These are phyloP conservation scores for Corymbia calophylla DNA, from an alignment of 441 rosid genomes.

Conservation along the genomic window DNA sequence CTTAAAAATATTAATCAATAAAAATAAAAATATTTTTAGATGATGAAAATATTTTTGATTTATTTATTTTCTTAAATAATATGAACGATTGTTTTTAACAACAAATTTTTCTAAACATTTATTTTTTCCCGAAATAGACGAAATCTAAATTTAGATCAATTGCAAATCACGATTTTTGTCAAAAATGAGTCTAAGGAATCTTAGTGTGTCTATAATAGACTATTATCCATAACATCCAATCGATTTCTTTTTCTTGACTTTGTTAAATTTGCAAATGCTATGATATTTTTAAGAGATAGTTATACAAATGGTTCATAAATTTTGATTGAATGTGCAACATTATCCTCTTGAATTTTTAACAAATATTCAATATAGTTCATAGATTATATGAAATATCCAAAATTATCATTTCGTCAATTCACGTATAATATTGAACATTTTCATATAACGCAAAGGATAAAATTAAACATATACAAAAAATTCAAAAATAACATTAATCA, in stretches of 20 bases:
- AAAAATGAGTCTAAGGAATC: not conserved
- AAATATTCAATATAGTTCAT: not conserved
- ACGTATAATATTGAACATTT: not conserved
- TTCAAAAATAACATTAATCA: rapidly evolving
- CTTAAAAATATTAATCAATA: too few relatives aligned
- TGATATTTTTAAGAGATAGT: too few relatives aligned
- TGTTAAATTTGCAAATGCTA: too few relatives aligned
- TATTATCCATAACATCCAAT: not conserved
- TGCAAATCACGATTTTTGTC: not conserved
- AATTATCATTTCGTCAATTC: not conserved
- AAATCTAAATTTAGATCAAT: not conserved
- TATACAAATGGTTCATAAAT: not conserved
- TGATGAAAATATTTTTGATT: too few relatives aligned
- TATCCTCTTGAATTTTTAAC: not conserved
- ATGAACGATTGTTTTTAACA: too few relatives aligned
- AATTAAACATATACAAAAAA: rapidly evolving
- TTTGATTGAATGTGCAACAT: rapidly evolving
- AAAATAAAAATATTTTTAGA: too few relatives aligned
- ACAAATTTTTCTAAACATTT: rapidly evolving
- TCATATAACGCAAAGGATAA: rapidly evolving
- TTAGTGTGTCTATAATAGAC: not conserved
- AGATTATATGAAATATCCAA: not conserved
- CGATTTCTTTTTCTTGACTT: not conserved
- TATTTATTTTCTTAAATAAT: too few relatives aligned
- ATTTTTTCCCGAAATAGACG: too few relatives aligned